phyloP scores from a whole-genome alignment of 2,329 filamentous ascomycete species.

The Westerdykella ornata region DNA sequence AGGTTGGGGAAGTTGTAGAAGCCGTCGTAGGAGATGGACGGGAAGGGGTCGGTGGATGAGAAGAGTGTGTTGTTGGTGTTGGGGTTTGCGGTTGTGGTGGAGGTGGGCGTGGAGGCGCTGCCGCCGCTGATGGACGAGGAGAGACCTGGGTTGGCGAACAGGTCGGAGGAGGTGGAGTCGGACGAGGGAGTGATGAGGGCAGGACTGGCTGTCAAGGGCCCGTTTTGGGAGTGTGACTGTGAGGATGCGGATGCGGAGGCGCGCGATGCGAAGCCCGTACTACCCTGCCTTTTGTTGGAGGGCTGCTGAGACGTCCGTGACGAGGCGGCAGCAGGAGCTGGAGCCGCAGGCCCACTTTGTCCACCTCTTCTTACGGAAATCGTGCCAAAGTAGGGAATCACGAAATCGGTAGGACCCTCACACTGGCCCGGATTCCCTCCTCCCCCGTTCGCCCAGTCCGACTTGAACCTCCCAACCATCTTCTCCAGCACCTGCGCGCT shows the following conservation, averaged over 20 bases:
- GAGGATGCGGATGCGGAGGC: neutral
- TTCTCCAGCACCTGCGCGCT: conserved; percentile 36
- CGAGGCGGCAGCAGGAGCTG: neutral
- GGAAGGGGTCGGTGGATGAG: conserved; percentile 22
- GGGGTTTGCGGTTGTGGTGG: conserved; percentile 11
- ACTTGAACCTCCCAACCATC: conserved; percentile 29
- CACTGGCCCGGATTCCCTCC: conserved; percentile 5
- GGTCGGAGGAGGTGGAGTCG: conserved; percentile 3
- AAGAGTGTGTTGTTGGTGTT: conserved; percentile 6
- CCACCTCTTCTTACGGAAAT: conserved; percentile 33
- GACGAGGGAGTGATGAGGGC: conserved; percentile 10
- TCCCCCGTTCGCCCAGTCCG: conserved; percentile 2
- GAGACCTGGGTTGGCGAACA: conserved; percentile 2
- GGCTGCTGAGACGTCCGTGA: neutral
- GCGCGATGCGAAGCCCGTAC: conserved; percentile 2
- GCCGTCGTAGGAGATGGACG: conserved; percentile 36
- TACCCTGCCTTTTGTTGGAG: neutral
- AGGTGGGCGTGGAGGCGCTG: conserved; percentile 7
- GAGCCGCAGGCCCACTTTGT: conserved; percentile 1
- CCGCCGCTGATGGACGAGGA: neutral
- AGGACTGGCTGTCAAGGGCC: conserved; percentile 5
- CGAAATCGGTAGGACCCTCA: conserved; percentile 20
- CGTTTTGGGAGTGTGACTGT: neutral
- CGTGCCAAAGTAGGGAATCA: conserved; percentile 41
- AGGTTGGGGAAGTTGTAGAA: conserved; percentile 34